Evolutionary conservation across 192 early-diverging fungal species (phyloP).

Genomic region (Podila minutissima): DNA sequence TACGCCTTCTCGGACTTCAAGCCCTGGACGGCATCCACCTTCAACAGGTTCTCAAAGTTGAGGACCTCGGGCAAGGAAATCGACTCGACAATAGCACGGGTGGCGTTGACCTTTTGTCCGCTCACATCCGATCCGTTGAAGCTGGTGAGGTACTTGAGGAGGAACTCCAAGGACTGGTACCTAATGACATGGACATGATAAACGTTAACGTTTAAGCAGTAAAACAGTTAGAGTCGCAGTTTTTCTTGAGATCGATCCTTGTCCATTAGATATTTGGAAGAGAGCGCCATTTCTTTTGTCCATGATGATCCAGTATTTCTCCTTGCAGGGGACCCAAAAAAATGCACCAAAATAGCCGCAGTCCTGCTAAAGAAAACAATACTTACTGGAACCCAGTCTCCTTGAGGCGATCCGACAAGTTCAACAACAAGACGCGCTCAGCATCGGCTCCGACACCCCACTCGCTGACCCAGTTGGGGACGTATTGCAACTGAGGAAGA

Average conservation of each 20-base stretch:
- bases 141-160: conserved; percentile 73
- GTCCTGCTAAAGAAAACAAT: background rate
- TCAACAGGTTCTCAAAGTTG: conserved; percentile 80
- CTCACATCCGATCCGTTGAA: conserved; percentile 59
- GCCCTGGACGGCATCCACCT: conserved; percentile 69
- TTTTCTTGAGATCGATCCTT: background rate
- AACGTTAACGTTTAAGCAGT: background rate
- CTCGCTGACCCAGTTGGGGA: conserved; percentile 72
- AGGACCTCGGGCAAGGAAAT: conserved; percentile 74
- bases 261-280: too few relatives aligned
- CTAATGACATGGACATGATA: conserved; percentile 9
- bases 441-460: conserved; percentile 73
- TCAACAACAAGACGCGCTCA: conserved; percentile 68
- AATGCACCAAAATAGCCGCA: background rate
- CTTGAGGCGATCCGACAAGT: conserved; percentile 70
- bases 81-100: conserved; percentile 72
- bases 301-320: background rate
- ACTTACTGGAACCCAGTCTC: conserved; percentile 69
- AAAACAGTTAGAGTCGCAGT: background rate
- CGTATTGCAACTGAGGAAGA: conserved; percentile 66
- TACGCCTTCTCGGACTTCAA: conserved; percentile 68
- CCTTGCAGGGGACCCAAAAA: background rate
- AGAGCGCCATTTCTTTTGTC: too few relatives aligned
- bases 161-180: conserved; percentile 63
- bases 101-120: conserved; percentile 61